Percentiles rank a stretch among this genome's conserved stretches.
Conservation (phyloP, 495 filamentous ascomycete species). For the Tuber umbilicatum region DNA sequence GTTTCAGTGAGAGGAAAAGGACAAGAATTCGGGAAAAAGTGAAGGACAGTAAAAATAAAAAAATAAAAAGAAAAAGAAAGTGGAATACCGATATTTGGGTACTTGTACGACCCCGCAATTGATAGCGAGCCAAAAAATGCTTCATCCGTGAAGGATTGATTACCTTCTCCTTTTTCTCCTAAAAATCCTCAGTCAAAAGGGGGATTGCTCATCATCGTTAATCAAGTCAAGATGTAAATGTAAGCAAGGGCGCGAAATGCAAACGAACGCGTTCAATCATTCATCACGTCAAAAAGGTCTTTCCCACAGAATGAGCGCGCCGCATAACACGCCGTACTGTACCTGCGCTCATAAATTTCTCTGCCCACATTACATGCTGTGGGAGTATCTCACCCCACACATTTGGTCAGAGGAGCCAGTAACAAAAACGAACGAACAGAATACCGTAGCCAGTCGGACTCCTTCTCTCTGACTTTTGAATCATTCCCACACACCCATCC, state of each 20-base stretch:
- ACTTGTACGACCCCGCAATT: background rate
- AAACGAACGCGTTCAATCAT: conserved; percentile 21
- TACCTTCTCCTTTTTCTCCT: background rate
- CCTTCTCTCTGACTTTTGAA: background rate
- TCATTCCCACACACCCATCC: background rate
- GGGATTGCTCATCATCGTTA: conserved; percentile 20
- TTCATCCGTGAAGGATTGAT: background rate
- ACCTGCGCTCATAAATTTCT: conserved; percentile 5
- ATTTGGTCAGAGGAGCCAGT: background rate
- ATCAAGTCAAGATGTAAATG: conserved; percentile 24
- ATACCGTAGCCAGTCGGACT: background rate
- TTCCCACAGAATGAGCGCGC: conserved; percentile 21
- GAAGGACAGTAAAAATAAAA: background rate
- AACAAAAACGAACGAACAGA: conserved; percentile 1
- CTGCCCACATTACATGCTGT: background rate
- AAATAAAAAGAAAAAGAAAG: background rate
- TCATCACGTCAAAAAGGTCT: conserved; percentile 20
- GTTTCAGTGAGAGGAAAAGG: background rate
- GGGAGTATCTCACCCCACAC: conserved; percentile 5
- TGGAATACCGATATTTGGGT: background rate
- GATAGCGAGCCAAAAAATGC: background rate
- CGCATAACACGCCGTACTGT: conserved; percentile 27
- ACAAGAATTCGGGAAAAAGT: background rate
- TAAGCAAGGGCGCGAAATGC: conserved; percentile 19
- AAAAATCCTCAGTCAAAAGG: background rate